Evolutionary conservation across 805 yeast genomes (phyloP).

Genomic region (Teunomyces lycoperdinae): DNA sequence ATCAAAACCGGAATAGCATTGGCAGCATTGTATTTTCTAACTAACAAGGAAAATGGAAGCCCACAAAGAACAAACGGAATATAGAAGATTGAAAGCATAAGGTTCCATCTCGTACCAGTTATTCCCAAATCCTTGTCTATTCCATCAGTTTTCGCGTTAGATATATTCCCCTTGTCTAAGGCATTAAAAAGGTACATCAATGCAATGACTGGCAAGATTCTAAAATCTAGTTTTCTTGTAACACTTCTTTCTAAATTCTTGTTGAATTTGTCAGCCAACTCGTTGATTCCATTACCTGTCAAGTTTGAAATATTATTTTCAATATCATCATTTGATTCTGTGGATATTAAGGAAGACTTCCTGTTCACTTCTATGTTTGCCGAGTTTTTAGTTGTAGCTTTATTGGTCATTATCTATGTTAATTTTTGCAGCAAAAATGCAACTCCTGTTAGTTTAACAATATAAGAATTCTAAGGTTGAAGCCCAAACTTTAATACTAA

Average conservation of each 20-base stretch:
- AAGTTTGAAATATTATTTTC: not conserved
- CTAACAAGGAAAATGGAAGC: slow-evolving; percentile 41
- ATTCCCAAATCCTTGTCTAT: slow-evolving; percentile 41
- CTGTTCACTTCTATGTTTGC: slow-evolving; percentile 5
- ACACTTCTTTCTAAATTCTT: slow-evolving; percentile 26
- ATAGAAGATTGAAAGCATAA: slow-evolving; percentile 44
- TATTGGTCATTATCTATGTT: not conserved
- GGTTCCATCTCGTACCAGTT: slow-evolving; percentile 42
- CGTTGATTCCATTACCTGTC: not conserved
- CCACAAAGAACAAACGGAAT: slow-evolving; percentile 46
- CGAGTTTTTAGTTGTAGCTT: slow-evolving; percentile 7
- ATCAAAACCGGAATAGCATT: slow-evolving; percentile 43
- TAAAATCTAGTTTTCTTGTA: slow-evolving; percentile 40
- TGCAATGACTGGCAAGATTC: slow-evolving; percentile 45
- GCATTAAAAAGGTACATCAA: slow-evolving; percentile 48
- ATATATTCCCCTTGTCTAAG: slow-evolving; percentile 48
- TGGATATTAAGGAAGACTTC: slow-evolving; percentile 4
- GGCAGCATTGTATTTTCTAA: slow-evolving; percentile 42
- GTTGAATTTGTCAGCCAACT: slow-evolving; percentile 14
- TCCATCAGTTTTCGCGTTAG: slow-evolving; percentile 49
- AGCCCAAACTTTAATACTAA: not conserved
- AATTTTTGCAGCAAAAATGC: not conserved
- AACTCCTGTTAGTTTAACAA: not conserved
- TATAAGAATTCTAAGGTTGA: not conserved
- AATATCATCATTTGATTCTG: slow-evolving; percentile 1